A percentile compares a stretch with the other conserved stretches of the same genome.
These are phyloP conservation scores for Raphanus raphanistrum DNA, from an alignment of 345 rosid genomes.

Conservation along the genomic window DNA sequence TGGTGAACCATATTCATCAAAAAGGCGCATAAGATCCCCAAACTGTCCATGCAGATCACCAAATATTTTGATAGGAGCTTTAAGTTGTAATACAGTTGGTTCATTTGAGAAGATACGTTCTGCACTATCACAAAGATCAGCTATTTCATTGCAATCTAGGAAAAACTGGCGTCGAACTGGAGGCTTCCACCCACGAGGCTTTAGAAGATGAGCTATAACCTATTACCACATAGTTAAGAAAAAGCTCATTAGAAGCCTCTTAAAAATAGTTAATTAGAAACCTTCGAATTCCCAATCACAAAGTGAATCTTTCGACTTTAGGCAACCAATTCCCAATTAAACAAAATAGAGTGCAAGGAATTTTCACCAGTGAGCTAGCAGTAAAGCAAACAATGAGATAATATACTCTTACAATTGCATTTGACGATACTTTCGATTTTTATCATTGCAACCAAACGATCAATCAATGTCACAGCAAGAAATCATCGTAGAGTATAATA, in stretches of 20 bases:
- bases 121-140: constrained; percentile 86
- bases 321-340: background rate
- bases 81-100: constrained; percentile 83
- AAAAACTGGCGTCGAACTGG: constrained; percentile 89
- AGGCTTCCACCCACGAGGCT: constrained; percentile 98
- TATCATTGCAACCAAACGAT: background rate
- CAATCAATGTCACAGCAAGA: constrained; percentile 20
- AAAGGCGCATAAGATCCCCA: constrained; percentile 97
- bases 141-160: constrained; percentile 91
- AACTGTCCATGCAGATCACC: constrained; percentile 96
- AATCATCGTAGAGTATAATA: background rate
- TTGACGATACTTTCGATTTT: background rate
- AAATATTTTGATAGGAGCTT: constrained; percentile 88
- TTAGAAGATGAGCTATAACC: constrained; percentile 84
- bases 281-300: background rate
- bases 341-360: background rate
- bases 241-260: background rate
- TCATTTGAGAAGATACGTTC: constrained; percentile 81
- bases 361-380: background rate
- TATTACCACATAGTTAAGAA: constrained; percentile 25
- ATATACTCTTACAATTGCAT: background rate
- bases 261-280: constrained; percentile 5
- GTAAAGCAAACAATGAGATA: constrained; percentile 10
- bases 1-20: constrained; percentile 93
- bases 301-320: constrained; percentile 1